Percentiles rank a stretch among this genome's conserved stretches.
Evolutionary conservation across 108 stramenopile species (phyloP).

Genomic region (Skeletonema costatum): DNA sequence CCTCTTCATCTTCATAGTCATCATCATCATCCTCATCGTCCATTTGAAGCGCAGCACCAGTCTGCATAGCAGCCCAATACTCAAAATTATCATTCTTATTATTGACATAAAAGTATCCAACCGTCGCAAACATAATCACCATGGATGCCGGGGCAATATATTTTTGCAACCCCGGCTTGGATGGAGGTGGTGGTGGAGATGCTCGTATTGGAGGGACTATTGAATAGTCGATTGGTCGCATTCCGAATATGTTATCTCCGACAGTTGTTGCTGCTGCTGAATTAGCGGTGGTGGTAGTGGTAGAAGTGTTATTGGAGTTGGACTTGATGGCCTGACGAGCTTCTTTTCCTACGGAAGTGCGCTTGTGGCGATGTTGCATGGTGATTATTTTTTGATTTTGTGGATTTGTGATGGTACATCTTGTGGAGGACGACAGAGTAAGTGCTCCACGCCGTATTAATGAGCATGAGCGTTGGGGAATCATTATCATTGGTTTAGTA

Average conservation of each 20-base stretch:
- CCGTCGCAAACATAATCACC: slow-evolving; percentile 2
- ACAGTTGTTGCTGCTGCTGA: neutral
- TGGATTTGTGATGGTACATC: neutral
- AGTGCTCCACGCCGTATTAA: neutral
- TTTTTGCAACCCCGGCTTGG: slow-evolving; percentile 34
- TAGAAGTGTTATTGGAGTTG: neutral
- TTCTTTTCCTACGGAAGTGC: neutral
- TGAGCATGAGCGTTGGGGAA: neutral
- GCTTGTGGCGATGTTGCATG: neutral
- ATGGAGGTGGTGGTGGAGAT: slow-evolving; percentile 50
- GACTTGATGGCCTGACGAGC: neutral
- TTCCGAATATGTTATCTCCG: slow-evolving; percentile 33
- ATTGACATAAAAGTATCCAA: slow-evolving; percentile 53
- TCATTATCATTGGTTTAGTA: neutral
- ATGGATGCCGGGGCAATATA: slow-evolving; percentile 25
- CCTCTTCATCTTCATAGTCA: slow-evolving; percentile 43
- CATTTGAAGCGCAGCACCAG: slow-evolving; percentile 25
- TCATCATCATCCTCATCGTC: slow-evolving; percentile 54
- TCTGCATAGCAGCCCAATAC: slow-evolving; percentile 56
- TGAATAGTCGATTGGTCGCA: slow-evolving; percentile 52
- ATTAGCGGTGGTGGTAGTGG: neutral
- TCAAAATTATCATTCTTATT: slow-evolving; percentile 57
- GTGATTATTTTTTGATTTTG: neutral
- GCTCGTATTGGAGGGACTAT: slow-evolving; percentile 31
- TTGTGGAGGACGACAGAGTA: neutral